Base-by-base conservation (phyloP, 495 filamentous ascomycete species). In the Hypoxylon subgilvum region DNA sequence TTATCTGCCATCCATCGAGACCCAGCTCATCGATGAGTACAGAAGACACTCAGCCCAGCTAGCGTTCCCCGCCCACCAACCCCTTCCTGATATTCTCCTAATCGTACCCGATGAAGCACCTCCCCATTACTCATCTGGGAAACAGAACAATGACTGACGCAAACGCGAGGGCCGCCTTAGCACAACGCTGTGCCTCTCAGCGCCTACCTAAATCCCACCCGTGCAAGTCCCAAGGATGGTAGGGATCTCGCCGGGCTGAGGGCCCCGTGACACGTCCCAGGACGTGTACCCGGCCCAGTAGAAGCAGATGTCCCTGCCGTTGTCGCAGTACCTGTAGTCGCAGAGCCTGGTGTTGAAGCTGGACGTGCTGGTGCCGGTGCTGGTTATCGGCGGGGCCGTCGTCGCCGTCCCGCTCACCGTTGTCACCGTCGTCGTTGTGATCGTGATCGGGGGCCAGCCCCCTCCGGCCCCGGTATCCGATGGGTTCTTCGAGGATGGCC, bases 241-340 rank as follows among this genome's bases (percentile, higher is more conserved):
- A 8, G 43, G 38, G 0, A 42, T 32, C 44, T 69, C 70, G 8
- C 70, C 70, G 5, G 70, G 70, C 0, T 63, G 35, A 1, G 70
- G 68, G 2, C 68, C 65, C 1, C 34, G 50, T n/a, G 63, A 65
- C 17, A 62, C 35, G 6, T 72, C 57, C 57, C 57, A 70, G 13
- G 62, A 59, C 9, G 63, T 72, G 38, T 56, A 31, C 25, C 70
- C 70, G 5, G 57, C 70, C 63, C 68, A 69, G 48, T 61, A 66
- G 18, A 67, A 61, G 49, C 66, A 72, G 12, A 62, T 34, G 10
- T 43, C 40, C 7, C 44, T 64, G 9, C 63, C 57, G 12, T 60
- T 27, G 19, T 54, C 40, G 50, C 70, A 70, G 52, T 51, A 67
- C 10, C 54, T 57, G 27, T 65, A 58, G 43, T 70, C 65, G 47